Evolutionary conservation across 805 yeast genomes (phyloP), one percentile per base, ranked within the genome.

Genomic region (Starmerella sirachaensis): DNA sequence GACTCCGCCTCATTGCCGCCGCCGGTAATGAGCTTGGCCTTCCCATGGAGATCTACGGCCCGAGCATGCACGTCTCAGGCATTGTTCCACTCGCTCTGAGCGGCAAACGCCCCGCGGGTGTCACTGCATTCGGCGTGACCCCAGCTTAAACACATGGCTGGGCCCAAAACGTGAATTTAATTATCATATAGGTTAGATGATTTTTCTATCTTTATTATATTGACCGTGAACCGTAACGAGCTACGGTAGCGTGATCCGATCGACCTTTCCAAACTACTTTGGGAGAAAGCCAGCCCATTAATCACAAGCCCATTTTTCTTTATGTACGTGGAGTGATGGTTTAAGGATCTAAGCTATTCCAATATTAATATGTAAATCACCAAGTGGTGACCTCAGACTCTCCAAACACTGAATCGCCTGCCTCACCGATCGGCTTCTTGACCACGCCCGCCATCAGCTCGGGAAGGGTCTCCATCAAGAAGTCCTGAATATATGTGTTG

Each of bases 321-420:
- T n/a, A n/a, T n/a, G n/a, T n/a, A n/a, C n/a, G n/a, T n/a, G n/a
- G n/a, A n/a, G n/a, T n/a, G n/a, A n/a, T n/a, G n/a, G n/a, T n/a
- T n/a, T n/a, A n/a, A n/a, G n/a, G n/a, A n/a, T n/a, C n/a, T n/a
- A n/a, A n/a, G n/a, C n/a, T n/a, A n/a, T n/a, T n/a, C n/a, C n/a
- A n/a, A n/a, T n/a, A n/a, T n/a, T n/a, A n/a, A n/a, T n/a, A n/a
- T n/a, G n/a, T n/a, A n/a, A n/a, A n/a, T n/a, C n/a, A 88, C 98
- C 98, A 88, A 45, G 77, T 81, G 21, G 97, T 84, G 34, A 91
- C 86, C 55, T 63, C 66, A n/a, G 94, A 93, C 59, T 88, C 98
- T 1, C 97, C 96, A 56, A 88, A 86, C 10, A 85, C 78, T 30
- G 80, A 71, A 26, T 48, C 47, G 7, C 43, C 49, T 6, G 52